Conservation (phyloP, 1,139 yeast species). For the Magnusiomyces clavatus region DNA sequence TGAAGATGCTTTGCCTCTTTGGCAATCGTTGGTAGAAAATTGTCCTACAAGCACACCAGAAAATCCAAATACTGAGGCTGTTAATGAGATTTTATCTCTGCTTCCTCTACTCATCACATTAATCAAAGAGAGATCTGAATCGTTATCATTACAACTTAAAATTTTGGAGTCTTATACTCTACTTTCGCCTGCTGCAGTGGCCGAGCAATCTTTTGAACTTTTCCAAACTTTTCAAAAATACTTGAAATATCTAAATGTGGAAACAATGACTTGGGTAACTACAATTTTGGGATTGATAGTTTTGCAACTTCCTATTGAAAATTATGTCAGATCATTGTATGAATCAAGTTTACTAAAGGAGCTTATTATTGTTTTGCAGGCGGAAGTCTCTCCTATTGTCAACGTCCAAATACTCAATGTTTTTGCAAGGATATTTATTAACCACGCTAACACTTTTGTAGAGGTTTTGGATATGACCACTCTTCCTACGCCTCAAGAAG, state of each 20-base stretch:
- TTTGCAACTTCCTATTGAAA: slow-evolving; percentile 19
- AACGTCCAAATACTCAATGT: slow-evolving; percentile 44
- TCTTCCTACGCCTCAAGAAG: neutral
- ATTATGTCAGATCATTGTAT: slow-evolving; percentile 23
- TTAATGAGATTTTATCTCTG: slow-evolving; percentile 38
- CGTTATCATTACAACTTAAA: slow-evolving; percentile 57
- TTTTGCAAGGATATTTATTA: slow-evolving; percentile 47
- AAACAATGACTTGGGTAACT: slow-evolving; percentile 27
- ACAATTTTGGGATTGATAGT: slow-evolving; percentile 19
- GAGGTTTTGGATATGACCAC: slow-evolving; percentile 23
- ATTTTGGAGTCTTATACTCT: slow-evolving; percentile 67
- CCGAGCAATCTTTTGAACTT: slow-evolving; percentile 34
- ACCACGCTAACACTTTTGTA: slow-evolving; percentile 41
- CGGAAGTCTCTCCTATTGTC: slow-evolving; percentile 42
- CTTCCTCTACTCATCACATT: slow-evolving; percentile 46
- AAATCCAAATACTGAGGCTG: slow-evolving; percentile 13
- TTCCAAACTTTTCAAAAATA: slow-evolving; percentile 50
- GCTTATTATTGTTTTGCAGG: slow-evolving; percentile 43
- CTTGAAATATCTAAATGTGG: slow-evolving; percentile 60
- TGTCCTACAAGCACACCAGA: slow-evolving; percentile 18
- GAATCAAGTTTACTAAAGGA: slow-evolving; percentile 18
- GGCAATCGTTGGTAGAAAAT: slow-evolving; percentile 66
- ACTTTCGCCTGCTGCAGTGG: slow-evolving; percentile 36
- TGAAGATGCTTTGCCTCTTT: slow-evolving; percentile 85
- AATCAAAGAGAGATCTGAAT: slow-evolving; percentile 61